Evolutionary conservation across 108 stramenopile species (phyloP).

Genomic region (Schizochytrium sp.): DNA sequence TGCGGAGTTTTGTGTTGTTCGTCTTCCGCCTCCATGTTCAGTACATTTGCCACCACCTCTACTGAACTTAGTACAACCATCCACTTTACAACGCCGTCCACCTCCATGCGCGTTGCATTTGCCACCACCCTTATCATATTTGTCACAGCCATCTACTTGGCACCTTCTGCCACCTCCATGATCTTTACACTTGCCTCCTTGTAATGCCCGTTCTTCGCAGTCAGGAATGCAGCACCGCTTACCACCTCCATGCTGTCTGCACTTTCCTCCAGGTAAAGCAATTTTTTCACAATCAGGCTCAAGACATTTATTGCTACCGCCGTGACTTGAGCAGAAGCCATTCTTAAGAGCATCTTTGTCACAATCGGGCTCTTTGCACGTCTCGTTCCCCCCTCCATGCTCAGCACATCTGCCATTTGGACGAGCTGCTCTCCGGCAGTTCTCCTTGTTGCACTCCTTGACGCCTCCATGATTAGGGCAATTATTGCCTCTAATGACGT

Average conservation of each 20-base stretch:
- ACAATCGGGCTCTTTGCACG: background rate
- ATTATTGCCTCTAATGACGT: background rate
- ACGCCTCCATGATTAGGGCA: constrained; percentile 16
- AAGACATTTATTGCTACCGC: background rate
- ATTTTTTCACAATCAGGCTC: background rate
- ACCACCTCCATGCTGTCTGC: constrained; percentile 22
- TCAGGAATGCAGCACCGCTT: constrained; percentile 24
- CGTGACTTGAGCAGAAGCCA: constrained; percentile 38
- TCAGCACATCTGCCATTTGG: background rate
- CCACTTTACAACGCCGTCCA: constrained; percentile 15
- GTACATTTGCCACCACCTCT: background rate
- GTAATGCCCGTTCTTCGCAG: background rate
- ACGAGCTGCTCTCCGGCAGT: background rate
- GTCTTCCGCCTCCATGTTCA: constrained; percentile 51
- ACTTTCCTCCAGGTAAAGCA: background rate
- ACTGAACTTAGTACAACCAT: background rate
- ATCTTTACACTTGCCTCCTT: constrained; percentile 85
- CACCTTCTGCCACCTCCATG: constrained; percentile 87
- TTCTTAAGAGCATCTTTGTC: background rate
- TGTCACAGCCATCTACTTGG: constrained; percentile 17
- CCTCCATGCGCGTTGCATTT: constrained; percentile 28
- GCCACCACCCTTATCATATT: constrained; percentile 42
- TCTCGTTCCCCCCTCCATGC: constrained; percentile 24
- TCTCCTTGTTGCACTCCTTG: background rate
- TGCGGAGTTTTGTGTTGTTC: background rate